Base-by-base conservation (phyloP, 805 yeast genomes). In the Saturnispora ahearnii region DNA sequence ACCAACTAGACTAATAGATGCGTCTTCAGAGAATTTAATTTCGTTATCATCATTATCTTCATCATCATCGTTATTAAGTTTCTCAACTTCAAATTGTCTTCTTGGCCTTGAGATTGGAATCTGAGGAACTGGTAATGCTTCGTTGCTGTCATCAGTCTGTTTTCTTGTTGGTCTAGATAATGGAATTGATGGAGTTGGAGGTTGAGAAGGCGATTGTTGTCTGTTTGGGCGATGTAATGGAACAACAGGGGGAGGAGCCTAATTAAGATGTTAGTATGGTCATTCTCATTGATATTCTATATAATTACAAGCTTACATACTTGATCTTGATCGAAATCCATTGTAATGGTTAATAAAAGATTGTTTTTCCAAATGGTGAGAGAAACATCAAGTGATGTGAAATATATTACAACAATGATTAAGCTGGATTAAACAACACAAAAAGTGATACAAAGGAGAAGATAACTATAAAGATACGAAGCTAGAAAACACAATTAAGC, bases 401-500 rank as follows among this genome's bases (percentile, higher is more conserved):
- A 21, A 12, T 5, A 18, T 10, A 21, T 5, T 18, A 42, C 34
- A 42, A 42, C 15, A 29, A 42, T 15, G n/a, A 18, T 15, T 31
- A 31, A 33, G 9, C 26, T 34, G n/a, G 28, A 38, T 37, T 36
- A 9, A 45, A 33, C 12, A 18, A 34, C 21, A 13, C 5, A 30
- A 45, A 37, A 15, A 29, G 21, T 13, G 31, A 12, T 37, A 29
- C 32, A 36, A 40, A 34, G 36, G 29, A 26, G 29, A 26, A 6
- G 29, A 6, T 26, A 26, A 26, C 29, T 26, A 26, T 26, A 26
- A 26, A 26, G 29, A 26, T 26, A 8, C 9, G 29, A 26, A 26
- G 29, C 29, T 26, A 8, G 6, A 31, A 21, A 42, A 18, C 18
- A 18, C 18, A 18, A 12, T 55, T 66, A 82, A 67, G 77, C 82